Evolutionary conservation across 2,329 filamentous ascomycete species (phyloP), one percentile per base, ranked within the genome.

Genomic region (Penicillium sp.): DNA sequence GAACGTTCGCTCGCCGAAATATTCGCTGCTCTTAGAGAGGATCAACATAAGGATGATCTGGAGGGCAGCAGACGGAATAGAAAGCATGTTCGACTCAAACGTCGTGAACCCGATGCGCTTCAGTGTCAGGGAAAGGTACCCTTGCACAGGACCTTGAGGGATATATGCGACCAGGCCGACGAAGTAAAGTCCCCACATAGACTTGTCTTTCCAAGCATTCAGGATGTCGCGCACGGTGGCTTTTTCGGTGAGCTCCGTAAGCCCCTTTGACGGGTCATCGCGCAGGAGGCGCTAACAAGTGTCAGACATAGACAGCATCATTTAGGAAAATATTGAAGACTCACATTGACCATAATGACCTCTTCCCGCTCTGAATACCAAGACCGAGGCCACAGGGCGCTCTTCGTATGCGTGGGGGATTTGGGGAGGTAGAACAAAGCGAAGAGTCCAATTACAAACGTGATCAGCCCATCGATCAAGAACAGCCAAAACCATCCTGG

Each of bases 111-210:
- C 72, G 38, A 74, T 66, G 2, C 65, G 58, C 52, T 66, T 70
- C 3, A 89, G 78, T 0, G 83, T 86, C 11, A 88, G 78, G 0
- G 85, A 86, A 8, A 89, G 74, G 61, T 87, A 88, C 0, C 77
- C 76, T 38, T 75, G 72, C 0, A 83, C 78, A 1, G 82, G 83
- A 1, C 76, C 74, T 11, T 81, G 81, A 1, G 84, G 83, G 58
- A 85, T 85, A 38, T 71, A 73, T 30, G 70, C 68, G 23, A 69
- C 62, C 1, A 85, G 72, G 1, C 83, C 83, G 61, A 85, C 77
- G 30, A 84, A 73, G 68, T 82, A 84, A 4, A 85, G 69, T 0
- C 81, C 82, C 82, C 82, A 84, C 69, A 85, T 78, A 8, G 81
- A 82, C 2, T 70, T 73, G 64, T 84, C 82, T 3, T 66, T 69